Conservation (phyloP, 805 yeast genomes). For the Hanseniaspora mollemarum region DNA sequence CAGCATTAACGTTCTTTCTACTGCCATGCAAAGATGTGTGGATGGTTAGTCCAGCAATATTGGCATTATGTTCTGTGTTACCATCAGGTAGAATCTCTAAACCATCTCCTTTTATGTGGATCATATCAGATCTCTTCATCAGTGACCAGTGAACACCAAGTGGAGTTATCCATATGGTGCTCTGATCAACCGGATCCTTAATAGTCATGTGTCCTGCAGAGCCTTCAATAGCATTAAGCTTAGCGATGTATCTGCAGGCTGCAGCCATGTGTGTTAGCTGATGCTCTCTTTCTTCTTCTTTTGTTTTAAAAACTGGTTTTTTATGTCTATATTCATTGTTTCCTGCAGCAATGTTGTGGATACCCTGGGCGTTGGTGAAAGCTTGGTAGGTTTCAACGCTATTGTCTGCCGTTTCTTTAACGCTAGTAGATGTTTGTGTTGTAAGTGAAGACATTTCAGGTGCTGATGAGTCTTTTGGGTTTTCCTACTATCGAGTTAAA, state of each 20-base stretch:
- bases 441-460: not conserved
- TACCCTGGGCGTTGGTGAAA: conserved; percentile 19
- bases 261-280: conserved; percentile 63
- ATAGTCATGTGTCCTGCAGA: conserved; percentile 78
- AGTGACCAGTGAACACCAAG: conserved; percentile 63
- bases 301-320: conserved; percentile 20
- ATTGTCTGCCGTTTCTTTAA: not conserved
- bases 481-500: too few relatives aligned
- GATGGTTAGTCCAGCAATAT: conserved; percentile 58
- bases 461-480: too few relatives aligned
- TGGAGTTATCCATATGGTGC: conserved; percentile 84
- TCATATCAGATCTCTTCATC: conserved; percentile 51
- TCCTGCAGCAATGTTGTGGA: conserved; percentile 21
- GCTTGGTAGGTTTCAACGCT: conserved; percentile 8
- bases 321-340: conserved; percentile 18
- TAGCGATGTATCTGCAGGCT: conserved; percentile 72
- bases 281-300: conserved; percentile 21
- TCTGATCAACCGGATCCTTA: conserved; percentile 70
- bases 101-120: conserved; percentile 48
- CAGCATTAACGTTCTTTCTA: conserved; percentile 57
- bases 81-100: conserved; percentile 42
- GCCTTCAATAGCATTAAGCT: conserved; percentile 67
- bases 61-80: conserved; percentile 37
- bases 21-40: conserved; percentile 55
- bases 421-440: not conserved